phyloP scores from a whole-genome alignment of 2,329 filamentous ascomycete genomes.

The Periconia sp. region DNA sequence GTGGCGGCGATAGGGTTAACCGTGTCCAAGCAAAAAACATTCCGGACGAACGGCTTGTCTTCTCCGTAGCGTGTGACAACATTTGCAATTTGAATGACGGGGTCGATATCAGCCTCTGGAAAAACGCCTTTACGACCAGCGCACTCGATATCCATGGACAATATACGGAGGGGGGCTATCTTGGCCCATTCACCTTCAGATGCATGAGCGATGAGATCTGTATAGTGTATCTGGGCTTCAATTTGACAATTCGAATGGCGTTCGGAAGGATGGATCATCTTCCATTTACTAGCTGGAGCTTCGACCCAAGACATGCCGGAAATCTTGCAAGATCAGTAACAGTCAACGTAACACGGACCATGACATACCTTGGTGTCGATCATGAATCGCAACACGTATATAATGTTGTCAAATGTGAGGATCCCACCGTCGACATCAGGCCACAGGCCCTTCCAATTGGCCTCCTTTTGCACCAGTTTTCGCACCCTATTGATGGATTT shows the following conservation, averaged over 20 bases:
- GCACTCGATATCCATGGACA: constrained; percentile 99
- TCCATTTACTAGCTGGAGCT: constrained; percentile 72
- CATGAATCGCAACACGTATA: constrained; percentile 96
- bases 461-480: constrained; percentile 72
- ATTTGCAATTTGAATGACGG: constrained; percentile 97
- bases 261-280: constrained; percentile 64
- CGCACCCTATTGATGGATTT: constrained; percentile 80
- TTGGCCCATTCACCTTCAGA: constrained; percentile 95
- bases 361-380: constrained; percentile 78
- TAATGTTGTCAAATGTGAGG: constrained; percentile 92
- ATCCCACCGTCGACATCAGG: constrained; percentile 64
- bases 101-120: constrained; percentile 86
- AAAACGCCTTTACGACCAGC: constrained; percentile 97
- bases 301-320: constrained; percentile 98
- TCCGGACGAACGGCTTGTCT: constrained; percentile 90
- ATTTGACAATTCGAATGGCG: constrained; percentile 95
- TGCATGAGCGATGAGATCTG: constrained; percentile 81
- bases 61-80: constrained; percentile 94
- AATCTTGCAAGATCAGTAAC: constrained; percentile 51
- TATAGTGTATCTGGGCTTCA: constrained; percentile 82
- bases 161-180: constrained; percentile 88
- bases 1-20: constrained; percentile 95
- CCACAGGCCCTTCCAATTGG: constrained; percentile 94
- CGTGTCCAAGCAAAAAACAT: constrained; percentile 92
- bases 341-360: constrained; percentile 36